These are phyloP conservation scores for Fusarium euwallaceae DNA, from an alignment of 2,329 filamentous ascomycete genomes.

Conservation along the genomic window DNA sequence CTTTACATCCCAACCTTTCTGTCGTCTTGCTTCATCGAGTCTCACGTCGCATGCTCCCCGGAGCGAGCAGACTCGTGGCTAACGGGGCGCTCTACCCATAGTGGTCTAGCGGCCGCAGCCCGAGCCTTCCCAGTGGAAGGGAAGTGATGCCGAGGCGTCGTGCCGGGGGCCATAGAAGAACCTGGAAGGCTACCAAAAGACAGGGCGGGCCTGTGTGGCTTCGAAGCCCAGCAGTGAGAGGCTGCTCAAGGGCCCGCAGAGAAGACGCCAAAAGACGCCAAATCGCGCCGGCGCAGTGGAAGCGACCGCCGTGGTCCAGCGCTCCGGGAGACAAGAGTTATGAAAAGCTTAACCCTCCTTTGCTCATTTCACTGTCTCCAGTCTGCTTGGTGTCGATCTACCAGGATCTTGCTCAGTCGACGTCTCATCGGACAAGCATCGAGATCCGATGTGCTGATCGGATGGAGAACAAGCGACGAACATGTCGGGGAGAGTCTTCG, in stretches of 20 bases:
- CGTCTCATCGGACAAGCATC: constrained; percentile 31
- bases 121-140: constrained; percentile 42
- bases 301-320: constrained; percentile 35
- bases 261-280: constrained; percentile 24
- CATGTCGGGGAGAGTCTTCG: constrained; percentile 17
- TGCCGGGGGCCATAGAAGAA: constrained; percentile 40
- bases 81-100: constrained; percentile 40
- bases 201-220: constrained; percentile 29
- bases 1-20: constrained; percentile 3
- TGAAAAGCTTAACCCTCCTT: constrained; percentile 37
- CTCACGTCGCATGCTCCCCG: constrained; percentile 15
- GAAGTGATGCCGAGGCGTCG: constrained; percentile 39
- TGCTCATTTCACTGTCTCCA: constrained; percentile 42
- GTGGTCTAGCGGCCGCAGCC: constrained; percentile 42
- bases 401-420: constrained; percentile 17
- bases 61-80: constrained; percentile 35
- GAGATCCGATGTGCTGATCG: constrained; percentile 26
- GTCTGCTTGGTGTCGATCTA: constrained; percentile 32
- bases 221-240: constrained; percentile 25
- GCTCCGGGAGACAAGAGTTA: constrained; percentile 32
- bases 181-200: constrained; percentile 42
- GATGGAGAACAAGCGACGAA: constrained; percentile 12
- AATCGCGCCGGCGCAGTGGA: constrained; percentile 32
- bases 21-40: constrained; percentile 16
- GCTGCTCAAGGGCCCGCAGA: constrained; percentile 9